Percentiles rank a stretch among this genome's conserved stretches.
phyloP scores from a whole-genome alignment of 768 basidiomycete species.

The Leccinum broughii region DNA sequence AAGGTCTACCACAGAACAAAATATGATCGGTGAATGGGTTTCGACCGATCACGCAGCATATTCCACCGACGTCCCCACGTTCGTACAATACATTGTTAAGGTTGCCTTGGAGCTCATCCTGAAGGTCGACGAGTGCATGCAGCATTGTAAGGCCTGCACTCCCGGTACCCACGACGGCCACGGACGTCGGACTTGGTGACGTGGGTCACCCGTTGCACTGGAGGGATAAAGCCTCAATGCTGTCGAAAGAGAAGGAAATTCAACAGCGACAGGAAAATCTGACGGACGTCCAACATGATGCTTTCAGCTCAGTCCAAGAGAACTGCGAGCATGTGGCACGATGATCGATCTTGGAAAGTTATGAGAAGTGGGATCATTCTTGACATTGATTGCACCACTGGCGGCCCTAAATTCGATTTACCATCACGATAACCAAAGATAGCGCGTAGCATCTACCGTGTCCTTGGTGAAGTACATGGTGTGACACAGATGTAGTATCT shows the following conservation, averaged over 20 bases:
- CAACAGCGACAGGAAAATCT: constrained; percentile 3
- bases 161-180: constrained; percentile 59
- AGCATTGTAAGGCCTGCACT: constrained; percentile 56
- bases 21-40: no score
- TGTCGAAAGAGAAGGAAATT: constrained; percentile 11
- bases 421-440: not conserved
- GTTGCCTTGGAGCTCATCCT: constrained; percentile 34
- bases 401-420: not conserved
- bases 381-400: not conserved
- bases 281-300: constrained; percentile 16
- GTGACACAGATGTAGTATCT: no score
- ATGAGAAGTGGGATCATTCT: not conserved
- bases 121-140: constrained; percentile 50
- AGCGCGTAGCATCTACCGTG: no score
- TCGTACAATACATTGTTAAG: constrained; percentile 58
- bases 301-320: not conserved
- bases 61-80: constrained; percentile 50
- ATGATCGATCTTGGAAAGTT: no score
- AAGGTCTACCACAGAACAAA: no score
- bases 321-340: not conserved
- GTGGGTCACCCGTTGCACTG: not conserved
- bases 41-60: constrained; percentile 42
- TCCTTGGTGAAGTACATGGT: no score
- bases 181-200: constrained; percentile 48
- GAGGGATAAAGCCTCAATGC: not conserved